A percentile compares a stretch with the other conserved stretches of the same genome.
These are phyloP conservation scores for Prorocentrum cordatum DNA, from an alignment of 169 alveolate genomes.

Conservation along the genomic window DNA sequence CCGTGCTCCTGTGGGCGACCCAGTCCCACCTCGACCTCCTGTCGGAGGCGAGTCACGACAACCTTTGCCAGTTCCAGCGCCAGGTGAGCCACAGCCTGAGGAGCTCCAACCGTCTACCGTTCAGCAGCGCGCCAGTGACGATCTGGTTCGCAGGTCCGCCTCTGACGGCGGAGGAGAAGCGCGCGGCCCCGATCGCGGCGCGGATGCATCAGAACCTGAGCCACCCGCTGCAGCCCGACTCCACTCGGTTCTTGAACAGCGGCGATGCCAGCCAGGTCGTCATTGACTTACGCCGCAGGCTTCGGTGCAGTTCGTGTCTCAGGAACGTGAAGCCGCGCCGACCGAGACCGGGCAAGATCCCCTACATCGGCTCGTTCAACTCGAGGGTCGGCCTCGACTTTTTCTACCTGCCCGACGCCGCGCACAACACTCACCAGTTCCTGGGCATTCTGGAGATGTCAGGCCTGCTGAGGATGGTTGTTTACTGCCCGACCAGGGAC, in stretches of 20 bases:
- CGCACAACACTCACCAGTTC: neutral
- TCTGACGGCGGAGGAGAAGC: neutral
- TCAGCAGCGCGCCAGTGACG: too few relatives aligned
- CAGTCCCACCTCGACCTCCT: neutral
- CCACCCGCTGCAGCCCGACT: too few relatives aligned
- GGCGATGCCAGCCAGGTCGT: neutral
- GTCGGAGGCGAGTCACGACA: too few relatives aligned
- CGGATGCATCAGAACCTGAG: conserved; percentile 12
- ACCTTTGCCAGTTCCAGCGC: too few relatives aligned
- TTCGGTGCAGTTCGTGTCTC: neutral
- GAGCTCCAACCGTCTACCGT: too few relatives aligned
- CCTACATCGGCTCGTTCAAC: neutral
- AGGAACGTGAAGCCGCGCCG: neutral
- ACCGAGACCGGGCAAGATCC: neutral
- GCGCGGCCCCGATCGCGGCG: neutral
- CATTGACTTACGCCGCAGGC: neutral
- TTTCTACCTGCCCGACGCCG: neutral
- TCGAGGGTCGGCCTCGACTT: neutral
- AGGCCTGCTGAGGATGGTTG: neutral
- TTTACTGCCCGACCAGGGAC: neutral
- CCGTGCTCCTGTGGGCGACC: neutral
- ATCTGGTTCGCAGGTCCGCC: conserved; percentile 8
- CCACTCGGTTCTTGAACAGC: too few relatives aligned
- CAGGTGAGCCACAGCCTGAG: too few relatives aligned
- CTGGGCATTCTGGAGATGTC: conserved; percentile 3